Evolutionary conservation across 2,329 filamentous ascomycete species (phyloP), one percentile per base, ranked within the genome.

Genomic region (Fusarium buharicum): DNA sequence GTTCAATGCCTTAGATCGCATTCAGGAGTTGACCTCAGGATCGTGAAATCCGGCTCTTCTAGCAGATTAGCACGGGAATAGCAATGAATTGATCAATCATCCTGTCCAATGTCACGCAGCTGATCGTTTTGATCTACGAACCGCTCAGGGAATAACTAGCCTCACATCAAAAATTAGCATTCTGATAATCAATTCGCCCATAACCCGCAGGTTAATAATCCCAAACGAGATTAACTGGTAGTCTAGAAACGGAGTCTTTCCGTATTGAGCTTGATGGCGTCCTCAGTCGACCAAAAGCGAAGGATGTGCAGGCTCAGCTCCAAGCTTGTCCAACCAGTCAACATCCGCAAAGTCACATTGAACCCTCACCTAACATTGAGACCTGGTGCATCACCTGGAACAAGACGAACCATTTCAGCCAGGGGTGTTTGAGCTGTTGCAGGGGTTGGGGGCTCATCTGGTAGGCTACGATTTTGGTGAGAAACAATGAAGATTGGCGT

Each of bases 151-250:
- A 14, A 47, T 57, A 39, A 39, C 36, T 45, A 44, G 28, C 50
- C 62, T 67, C 47, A 43, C 41, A 39, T 61, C 41, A 55, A 22
- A 64, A 66, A 47, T 33, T 30, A 49, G 43, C 28, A 44, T 51
- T 55, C 33, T 47, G 31, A 17, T 37, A 28, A 44, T 59, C 36
- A 37, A 69, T 69, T 68, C 53, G 60, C 47, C 49, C 43, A 41
- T 41, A 20, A 20, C 28, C 40, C 22, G 55, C 59, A 46, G 33
- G 33, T 38, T 34, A 51, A 44, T 41, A 47, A 48, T 61, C 65
- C 56, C 38, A 59, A 67, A 70, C 24, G 50, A 70, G 66, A 67
- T 64, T 62, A 57, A 53, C 44, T 39, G 44, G 20, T 48, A 38
- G 40, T 28, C n/a, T 20, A 50, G 28, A 50, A 53, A 43, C 45